Evolutionary conservation across 495 filamentous ascomycete genomes (phyloP).

Genomic region (Collariella sp.): DNA sequence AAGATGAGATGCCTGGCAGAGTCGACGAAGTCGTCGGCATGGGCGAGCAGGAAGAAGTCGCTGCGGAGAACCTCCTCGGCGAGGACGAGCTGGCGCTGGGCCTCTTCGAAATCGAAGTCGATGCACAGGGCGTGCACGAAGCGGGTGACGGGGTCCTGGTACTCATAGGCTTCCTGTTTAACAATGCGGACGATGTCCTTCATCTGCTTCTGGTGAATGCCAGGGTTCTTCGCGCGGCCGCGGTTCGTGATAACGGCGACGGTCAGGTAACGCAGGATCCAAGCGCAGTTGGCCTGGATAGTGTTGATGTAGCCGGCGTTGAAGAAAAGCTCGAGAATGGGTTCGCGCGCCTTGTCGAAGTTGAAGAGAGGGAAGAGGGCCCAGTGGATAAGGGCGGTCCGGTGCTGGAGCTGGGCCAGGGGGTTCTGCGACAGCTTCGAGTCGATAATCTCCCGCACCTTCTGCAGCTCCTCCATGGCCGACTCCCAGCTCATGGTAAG

Average conservation of each 20-base stretch:
- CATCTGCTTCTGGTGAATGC: constrained; percentile 91
- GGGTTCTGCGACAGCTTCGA: constrained; percentile 90
- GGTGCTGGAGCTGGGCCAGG: constrained; percentile 84
- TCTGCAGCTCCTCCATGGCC: constrained; percentile 91
- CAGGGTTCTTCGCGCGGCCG: constrained; percentile 68
- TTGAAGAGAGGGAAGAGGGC: constrained; percentile 98
- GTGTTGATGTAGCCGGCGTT: constrained; percentile 95
- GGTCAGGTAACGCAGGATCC: constrained; percentile 90
- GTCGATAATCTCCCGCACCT: constrained; percentile 89
- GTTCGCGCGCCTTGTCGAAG: constrained; percentile 82
- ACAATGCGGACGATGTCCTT: constrained; percentile 94
- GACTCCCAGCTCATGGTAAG: constrained; percentile 86
- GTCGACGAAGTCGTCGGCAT: constrained; percentile 86
- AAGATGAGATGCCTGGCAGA: constrained; percentile 92
- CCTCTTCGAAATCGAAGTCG: constrained; percentile 98
- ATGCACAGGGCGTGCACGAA: constrained; percentile 94
- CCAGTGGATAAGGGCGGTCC: constrained; percentile 97
- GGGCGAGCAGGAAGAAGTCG: constrained; percentile 88
- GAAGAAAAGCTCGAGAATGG: constrained; percentile 91
- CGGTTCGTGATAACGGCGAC: constrained; percentile 96
- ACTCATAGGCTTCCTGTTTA: constrained; percentile 94
- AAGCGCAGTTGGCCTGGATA: constrained; percentile 94
- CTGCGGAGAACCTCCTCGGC: constrained; percentile 85
- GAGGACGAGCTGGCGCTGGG: constrained; percentile 80
- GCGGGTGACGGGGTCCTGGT: constrained; percentile 88